Base-by-base conservation (phyloP, 2,329 filamentous ascomycete species). In the Metarhizium brunneum region DNA sequence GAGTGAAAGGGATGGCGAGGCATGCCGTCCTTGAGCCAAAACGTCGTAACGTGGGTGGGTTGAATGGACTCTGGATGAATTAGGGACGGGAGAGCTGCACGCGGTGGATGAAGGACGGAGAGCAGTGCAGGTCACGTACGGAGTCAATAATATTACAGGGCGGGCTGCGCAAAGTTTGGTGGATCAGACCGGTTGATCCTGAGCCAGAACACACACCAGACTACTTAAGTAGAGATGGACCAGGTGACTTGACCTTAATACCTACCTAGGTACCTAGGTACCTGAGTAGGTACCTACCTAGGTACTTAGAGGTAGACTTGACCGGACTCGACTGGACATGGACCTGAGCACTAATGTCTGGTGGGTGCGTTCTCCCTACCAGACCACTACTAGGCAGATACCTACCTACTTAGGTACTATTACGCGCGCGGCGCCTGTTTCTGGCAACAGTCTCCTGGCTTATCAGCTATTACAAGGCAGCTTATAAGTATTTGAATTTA, bases 11-110 rank as follows among this genome's bases (percentile, higher is more conserved):
- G 47, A 49, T 40, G 55, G 30, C 47, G 18, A 56, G 55, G 55
- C 55, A 56, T 56, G 47, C 51, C 55, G 55, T 54, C 45, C 47
- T 25, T 50, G 38, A 47, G 47, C 47, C 48, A 56, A 49, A 42
- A 40, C 50, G 36, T 47, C 52, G 36, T 14, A 50, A n/a, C 11
- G 54, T 18, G 42, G 45, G 42, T 50, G 43, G 20, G 43, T 38
- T n/a, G 30, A 13, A 42, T 30, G 40, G n/a, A 18, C 14, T 16
- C 36, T 25, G 45, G 42, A 20, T 48, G 45, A 30, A 47, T 47
- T 25, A 18, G 8, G 43, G 43, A 47, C 20, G 43, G 20, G 43
- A 47, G 6, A 47, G 20, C 43, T 43, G 40, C 40, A 36, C 35
- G 40, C 40, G n/a, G 18, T 25, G 42, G 42, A 45, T 13, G 42